These are phyloP conservation scores for Micractinium conductrix DNA, from an alignment of 139 green algal species.

Conservation along the genomic window DNA sequence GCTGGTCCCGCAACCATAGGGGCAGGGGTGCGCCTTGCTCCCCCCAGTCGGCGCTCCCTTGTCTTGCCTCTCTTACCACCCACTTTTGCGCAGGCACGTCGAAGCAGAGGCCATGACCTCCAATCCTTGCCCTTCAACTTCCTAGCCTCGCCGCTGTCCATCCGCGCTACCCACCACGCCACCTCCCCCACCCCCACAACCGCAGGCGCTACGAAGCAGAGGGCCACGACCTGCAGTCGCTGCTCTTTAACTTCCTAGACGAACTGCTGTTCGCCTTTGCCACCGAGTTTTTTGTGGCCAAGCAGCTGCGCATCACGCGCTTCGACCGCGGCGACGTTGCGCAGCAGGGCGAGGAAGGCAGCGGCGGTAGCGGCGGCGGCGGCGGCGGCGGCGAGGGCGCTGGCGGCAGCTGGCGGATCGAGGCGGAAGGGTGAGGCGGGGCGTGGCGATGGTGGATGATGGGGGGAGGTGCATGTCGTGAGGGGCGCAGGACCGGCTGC, in stretches of 20 bases:
- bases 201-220: constrained; percentile 55
- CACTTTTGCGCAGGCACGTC: no score
- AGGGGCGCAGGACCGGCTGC: no score
- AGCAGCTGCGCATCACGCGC: constrained; percentile 52
- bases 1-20: no score
- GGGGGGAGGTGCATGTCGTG: no score
- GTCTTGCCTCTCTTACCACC: no score
- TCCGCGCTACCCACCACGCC: background rate
- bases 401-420: background rate
- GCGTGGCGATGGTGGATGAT: no score
- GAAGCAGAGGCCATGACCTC: no score
- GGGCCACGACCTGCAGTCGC: constrained; percentile 81
- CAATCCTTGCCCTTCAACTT: no score
- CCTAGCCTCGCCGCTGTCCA: background rate
- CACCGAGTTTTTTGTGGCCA: constrained; percentile 76
- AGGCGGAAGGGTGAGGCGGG: constrained; percentile 9
- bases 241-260: constrained; percentile 88
- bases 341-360: constrained; percentile 32
- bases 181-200: background rate
- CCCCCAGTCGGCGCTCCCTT: no score
- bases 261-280: constrained; percentile 85
- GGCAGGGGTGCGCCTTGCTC: no score
- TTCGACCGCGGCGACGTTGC: constrained; percentile 61
- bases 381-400: background rate
- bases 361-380: background rate